Base-by-base conservation (phyloP, 352 stramenopile species). In the Pseudoperonospora humuli region DNA sequence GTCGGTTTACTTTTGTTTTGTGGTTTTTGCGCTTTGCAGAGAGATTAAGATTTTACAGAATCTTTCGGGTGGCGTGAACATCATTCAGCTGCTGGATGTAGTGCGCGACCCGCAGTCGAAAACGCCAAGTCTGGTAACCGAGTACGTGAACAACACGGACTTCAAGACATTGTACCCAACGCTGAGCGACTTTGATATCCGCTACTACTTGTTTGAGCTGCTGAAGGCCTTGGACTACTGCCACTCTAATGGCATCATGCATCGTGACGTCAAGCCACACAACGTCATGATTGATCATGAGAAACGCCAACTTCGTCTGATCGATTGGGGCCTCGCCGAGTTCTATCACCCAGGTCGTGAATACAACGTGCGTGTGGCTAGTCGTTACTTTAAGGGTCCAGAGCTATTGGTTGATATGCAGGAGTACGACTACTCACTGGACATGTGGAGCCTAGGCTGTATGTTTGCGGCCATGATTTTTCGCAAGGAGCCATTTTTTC, bases 401-500 rank as follows among this genome's bases (percentile, higher is more conserved):
- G 96, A 99, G 67, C 68, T 99, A 7, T 72, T 99, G 15, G 96
- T 99, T 24, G 95, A 99, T 67, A 90, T 99, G 65, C 96, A 99
- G 57, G 95, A 99, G 61, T 99, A 99, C 63, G 96, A 99, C 75
- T 99, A 99, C 71, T 96, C 93, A 31, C 79, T 99, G 32, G 96
- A 99, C 64, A 99, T 99, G 95, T 99, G 96, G 95, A 95, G 77
- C 42, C 68, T 99, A 9, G 96, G 96, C 14, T 99, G 96, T 53
- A 98, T 99, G 91, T 97, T 99, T 62, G 95, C 93, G n/a, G 91
- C 92, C n/a, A 99, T 99, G 96, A 98, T 99, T 61, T 99, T 99
- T 73, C 82, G 95, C 53, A 98, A 98, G 65, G 96, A 99, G 61
- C 96, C 96, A 5, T 98, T 99, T 62, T 99, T 99, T 71, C 95